Conservation (phyloP, 2,329 filamentous ascomycete species). For the Aspergillus hortae region DNA sequence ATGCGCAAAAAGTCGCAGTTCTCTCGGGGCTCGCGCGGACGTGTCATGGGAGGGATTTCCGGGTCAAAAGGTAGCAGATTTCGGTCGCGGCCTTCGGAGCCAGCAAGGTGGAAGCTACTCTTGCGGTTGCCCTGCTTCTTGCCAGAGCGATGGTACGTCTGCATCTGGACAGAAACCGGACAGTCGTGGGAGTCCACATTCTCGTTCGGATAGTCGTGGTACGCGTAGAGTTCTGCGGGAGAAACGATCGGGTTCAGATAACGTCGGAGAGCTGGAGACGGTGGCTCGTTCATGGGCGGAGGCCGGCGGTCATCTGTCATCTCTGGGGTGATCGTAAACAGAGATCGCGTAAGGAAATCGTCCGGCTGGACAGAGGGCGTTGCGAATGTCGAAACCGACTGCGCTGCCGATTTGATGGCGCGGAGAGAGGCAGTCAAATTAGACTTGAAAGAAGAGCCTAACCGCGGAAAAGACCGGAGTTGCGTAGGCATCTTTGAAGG, state of each 20-base stretch:
- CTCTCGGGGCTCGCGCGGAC: constrained; percentile 61
- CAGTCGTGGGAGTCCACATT: constrained; percentile 31
- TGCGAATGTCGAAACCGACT: constrained; percentile 58
- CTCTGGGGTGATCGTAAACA: constrained; percentile 53
- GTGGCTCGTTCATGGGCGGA: constrained; percentile 50
- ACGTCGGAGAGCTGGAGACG: constrained; percentile 55
- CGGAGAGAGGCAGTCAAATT: constrained; percentile 62
- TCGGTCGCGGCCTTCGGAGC: constrained; percentile 41
- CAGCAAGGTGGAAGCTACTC: constrained; percentile 35
- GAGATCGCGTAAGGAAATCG: constrained; percentile 57
- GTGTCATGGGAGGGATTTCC: constrained; percentile 42
- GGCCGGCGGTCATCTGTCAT: constrained; percentile 61
- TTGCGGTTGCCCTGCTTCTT: constrained; percentile 23
- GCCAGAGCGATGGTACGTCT: constrained; percentile 52
- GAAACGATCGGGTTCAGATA: constrained; percentile 57
- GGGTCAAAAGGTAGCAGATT: constrained; percentile 33
- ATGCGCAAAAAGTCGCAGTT: constrained; percentile 62
- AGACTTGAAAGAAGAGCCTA: constrained; percentile 55
- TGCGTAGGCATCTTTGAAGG: constrained; percentile 14
- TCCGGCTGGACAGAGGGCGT: constrained; percentile 52
- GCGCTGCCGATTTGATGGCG: constrained; percentile 59
- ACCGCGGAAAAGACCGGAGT: constrained; percentile 37
- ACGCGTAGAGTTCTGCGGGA: constrained; percentile 44
- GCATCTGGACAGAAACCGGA: constrained; percentile 59
- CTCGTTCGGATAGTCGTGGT: constrained; percentile 39